Conservation (phyloP, 2,329 filamentous ascomycete species). For the Davidsoniella eucalypti region DNA sequence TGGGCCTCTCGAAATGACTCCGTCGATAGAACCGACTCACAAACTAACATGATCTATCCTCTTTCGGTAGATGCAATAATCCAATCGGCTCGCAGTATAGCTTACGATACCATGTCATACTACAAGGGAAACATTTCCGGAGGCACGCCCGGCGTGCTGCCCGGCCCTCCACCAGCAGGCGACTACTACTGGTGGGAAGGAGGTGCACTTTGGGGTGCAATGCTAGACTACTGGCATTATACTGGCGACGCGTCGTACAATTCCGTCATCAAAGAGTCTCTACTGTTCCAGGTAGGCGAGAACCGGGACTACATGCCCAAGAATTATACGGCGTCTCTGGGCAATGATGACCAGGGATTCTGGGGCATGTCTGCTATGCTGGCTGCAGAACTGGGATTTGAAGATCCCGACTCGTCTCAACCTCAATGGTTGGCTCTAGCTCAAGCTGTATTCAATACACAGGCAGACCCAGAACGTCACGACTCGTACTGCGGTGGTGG, state of each 20-base stretch:
- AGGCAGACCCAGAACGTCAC: slow-evolving; percentile 45
- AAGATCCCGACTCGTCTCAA: slow-evolving; percentile 35
- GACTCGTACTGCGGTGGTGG: slow-evolving; percentile 48
- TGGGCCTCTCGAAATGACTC: neutral
- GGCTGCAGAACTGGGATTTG: slow-evolving; percentile 48
- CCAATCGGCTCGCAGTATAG: slow-evolving; percentile 28
- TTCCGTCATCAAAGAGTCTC: slow-evolving; percentile 34
- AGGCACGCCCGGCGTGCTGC: slow-evolving; percentile 38
- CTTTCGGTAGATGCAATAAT: slow-evolving; percentile 27
- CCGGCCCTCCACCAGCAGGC: slow-evolving; percentile 35
- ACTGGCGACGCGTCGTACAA: slow-evolving; percentile 51
- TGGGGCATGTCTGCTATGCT: slow-evolving; percentile 54
- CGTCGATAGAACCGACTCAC: no score
- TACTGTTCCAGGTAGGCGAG: slow-evolving; percentile 42
- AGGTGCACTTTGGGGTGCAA: slow-evolving; percentile 49
- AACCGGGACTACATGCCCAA: slow-evolving; percentile 41
- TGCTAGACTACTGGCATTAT: slow-evolving; percentile 54
- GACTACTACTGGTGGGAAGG: slow-evolving; percentile 64
- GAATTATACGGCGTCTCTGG: slow-evolving; percentile 41
- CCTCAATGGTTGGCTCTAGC: slow-evolving; percentile 49
- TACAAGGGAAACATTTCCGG: slow-evolving; percentile 36
- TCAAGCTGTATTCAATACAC: slow-evolving; percentile 52
- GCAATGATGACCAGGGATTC: slow-evolving; percentile 57
- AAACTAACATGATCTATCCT: neutral
- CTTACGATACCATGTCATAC: slow-evolving; percentile 33